phyloP scores from a whole-genome alignment of 1,284 basidiomycete species.

The Stereum hirsutum region DNA sequence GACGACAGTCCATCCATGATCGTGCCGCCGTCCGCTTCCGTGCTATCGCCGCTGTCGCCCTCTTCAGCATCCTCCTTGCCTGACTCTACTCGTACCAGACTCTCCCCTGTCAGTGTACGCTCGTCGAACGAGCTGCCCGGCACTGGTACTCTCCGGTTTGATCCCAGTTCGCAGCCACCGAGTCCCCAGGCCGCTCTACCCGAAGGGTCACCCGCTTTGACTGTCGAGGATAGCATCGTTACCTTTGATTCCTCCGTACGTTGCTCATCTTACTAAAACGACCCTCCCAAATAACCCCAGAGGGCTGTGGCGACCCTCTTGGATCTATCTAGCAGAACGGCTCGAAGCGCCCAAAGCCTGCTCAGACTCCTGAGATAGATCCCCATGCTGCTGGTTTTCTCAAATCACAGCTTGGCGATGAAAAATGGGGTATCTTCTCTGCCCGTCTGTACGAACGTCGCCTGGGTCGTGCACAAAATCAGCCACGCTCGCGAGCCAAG shows the following conservation, averaged over 20 bases:
- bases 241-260: slow-evolving; percentile 12
- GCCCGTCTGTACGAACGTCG: slow-evolving; percentile 38
- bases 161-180: no score
- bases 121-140: slow-evolving; percentile 10
- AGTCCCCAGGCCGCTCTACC: no score
- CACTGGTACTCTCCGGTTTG: slow-evolving; percentile 2
- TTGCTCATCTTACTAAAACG: not conserved
- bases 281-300: no score
- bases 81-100: no score
- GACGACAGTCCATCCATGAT: no score
- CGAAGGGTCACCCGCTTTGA: no score
- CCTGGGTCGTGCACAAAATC: slow-evolving; percentile 25
- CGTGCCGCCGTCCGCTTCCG: no score
- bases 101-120: slow-evolving; percentile 11
- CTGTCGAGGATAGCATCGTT: slow-evolving; percentile 11
- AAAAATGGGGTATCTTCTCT: slow-evolving; percentile 36
- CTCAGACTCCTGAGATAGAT: slow-evolving; percentile 20
- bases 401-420: slow-evolving; percentile 30
- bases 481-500: slow-evolving; percentile 21
- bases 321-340: no score
- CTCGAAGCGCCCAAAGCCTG: slow-evolving; percentile 14
- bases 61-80: no score
- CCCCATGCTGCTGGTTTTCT: slow-evolving; percentile 36
- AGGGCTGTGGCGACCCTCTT: no score
- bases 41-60: no score